phyloP scores from a whole-genome alignment of 1,139 yeast species.

The Geotrichum carabidarum region DNA sequence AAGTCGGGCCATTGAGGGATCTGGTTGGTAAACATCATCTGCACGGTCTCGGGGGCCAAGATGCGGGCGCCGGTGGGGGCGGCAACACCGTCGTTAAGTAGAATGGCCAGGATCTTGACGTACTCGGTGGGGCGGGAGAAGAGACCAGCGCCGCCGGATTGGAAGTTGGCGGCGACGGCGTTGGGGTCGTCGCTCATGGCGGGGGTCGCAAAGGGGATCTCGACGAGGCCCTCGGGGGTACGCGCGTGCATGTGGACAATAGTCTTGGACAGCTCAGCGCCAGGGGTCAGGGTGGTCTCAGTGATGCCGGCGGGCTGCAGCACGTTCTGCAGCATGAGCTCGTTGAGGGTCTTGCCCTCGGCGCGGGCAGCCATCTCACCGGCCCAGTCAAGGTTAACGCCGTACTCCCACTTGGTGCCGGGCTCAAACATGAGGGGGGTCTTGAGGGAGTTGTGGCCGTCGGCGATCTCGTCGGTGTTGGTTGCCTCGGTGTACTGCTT shows the following conservation, averaged over 20 bases:
- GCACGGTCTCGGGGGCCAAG: slow-evolving; percentile 29
- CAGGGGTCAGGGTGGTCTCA: slow-evolving; percentile 37
- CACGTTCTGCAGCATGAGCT: slow-evolving; percentile 40
- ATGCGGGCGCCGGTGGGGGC: slow-evolving; percentile 35
- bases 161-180: slow-evolving; percentile 7
- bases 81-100: slow-evolving; percentile 43
- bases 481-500: slow-evolving; percentile 15
- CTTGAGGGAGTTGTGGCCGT: slow-evolving; percentile 22
- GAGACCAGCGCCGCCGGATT: slow-evolving; percentile 49
- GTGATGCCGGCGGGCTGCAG: slow-evolving; percentile 47
- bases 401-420: slow-evolving; percentile 50
- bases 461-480: slow-evolving; percentile 20
- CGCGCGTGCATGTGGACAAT: slow-evolving; percentile 20
- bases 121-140: slow-evolving; percentile 45
- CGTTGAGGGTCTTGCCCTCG: slow-evolving; percentile 44
- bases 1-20: slow-evolving; percentile 26
- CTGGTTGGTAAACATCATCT: slow-evolving; percentile 26
- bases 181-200: slow-evolving; percentile 12
- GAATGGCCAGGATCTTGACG: slow-evolving; percentile 44
- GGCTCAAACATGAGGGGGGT: slow-evolving; percentile 50
- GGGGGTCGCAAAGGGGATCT: slow-evolving; percentile 4
- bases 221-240: slow-evolving; percentile 13
- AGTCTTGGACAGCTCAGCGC: slow-evolving; percentile 5
- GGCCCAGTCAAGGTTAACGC: slow-evolving; percentile 51
- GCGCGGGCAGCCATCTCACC: slow-evolving; percentile 46